These are phyloP conservation scores for Citrullus colocynthis DNA, from an alignment of 306 rosid genomes.

Conservation along the genomic window DNA sequence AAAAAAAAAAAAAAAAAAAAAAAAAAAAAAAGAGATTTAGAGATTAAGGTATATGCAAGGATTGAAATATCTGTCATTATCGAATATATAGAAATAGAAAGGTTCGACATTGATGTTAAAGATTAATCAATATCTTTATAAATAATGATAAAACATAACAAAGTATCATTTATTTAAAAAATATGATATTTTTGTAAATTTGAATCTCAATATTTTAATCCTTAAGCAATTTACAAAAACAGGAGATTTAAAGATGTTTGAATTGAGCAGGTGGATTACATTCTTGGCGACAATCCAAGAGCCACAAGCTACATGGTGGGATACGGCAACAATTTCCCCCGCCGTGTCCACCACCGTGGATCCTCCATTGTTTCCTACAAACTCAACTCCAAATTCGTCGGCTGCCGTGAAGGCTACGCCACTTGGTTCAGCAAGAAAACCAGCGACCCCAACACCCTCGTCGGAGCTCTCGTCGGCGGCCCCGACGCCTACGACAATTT, in stretches of 20 bases:
- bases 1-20: no score
- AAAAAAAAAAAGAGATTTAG: no score
- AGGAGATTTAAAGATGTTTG: background rate
- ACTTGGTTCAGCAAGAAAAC: constrained; percentile 74
- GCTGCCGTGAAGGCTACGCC: constrained; percentile 81
- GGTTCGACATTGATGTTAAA: no score
- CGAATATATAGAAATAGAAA: no score
- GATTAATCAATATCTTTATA: no score
- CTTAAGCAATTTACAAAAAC: no score
- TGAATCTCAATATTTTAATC: no score
- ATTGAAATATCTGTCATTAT: no score
- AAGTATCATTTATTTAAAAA: no score
- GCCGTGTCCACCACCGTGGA: constrained; percentile 80
- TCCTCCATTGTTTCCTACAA: constrained; percentile 46
- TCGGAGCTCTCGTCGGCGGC: constrained; percentile 91
- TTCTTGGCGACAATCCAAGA: constrained; percentile 94
- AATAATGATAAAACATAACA: no score
- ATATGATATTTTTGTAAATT: no score
- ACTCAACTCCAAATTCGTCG: constrained; percentile 52
- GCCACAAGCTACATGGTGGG: constrained; percentile 96
- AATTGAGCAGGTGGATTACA: constrained; percentile 57
- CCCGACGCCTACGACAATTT: constrained; percentile 99
- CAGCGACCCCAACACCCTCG: constrained; percentile 68
- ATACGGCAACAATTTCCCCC: constrained; percentile 78
- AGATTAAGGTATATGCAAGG: no score